Evolutionary conservation across 306 rosid species (phyloP).

Genomic region (Dicorynia guianensis): DNA sequence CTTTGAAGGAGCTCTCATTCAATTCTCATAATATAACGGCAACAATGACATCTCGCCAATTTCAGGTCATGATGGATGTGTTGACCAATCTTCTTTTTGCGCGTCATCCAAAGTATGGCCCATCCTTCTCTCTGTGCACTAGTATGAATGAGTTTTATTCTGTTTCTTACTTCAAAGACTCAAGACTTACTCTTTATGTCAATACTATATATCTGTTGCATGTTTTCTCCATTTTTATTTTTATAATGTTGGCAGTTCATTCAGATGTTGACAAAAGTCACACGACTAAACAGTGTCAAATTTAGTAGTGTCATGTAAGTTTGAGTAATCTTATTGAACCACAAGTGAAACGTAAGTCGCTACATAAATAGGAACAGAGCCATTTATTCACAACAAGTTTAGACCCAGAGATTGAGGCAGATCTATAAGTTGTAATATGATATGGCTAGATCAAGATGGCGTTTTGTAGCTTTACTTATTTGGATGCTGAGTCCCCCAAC

Average conservation of each 20-base stretch:
- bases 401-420: not conserved
- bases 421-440: conserved; percentile 28
- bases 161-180: conserved; percentile 31
- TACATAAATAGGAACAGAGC: conserved; percentile 17
- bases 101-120: conserved; percentile 88
- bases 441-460: conserved; percentile 22
- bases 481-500: conserved; percentile 19
- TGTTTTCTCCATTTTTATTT: conserved; percentile 22
- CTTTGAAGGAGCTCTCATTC: conserved; percentile 90
- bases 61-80: conserved; percentile 95
- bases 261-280: conserved; percentile 19
- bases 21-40: conserved; percentile 88
- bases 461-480: conserved; percentile 19
- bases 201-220: conserved; percentile 18
- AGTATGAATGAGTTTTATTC: not conserved
- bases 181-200: conserved; percentile 18
- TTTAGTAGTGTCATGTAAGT: conserved; percentile 10
- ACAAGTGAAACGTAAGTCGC: conserved; percentile 17
- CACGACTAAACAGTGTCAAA: conserved; percentile 2
- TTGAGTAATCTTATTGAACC: not conserved
- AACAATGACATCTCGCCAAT: conserved; percentile 98
- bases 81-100: conserved; percentile 95
- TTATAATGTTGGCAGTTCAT: conserved; percentile 1
- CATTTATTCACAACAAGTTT: conserved; percentile 5
- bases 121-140: not conserved